Evolutionary conservation across 2,329 filamentous ascomycete species (phyloP), one percentile per base, ranked within the genome.

Genomic region (Hymenoscyphus repandus): DNA sequence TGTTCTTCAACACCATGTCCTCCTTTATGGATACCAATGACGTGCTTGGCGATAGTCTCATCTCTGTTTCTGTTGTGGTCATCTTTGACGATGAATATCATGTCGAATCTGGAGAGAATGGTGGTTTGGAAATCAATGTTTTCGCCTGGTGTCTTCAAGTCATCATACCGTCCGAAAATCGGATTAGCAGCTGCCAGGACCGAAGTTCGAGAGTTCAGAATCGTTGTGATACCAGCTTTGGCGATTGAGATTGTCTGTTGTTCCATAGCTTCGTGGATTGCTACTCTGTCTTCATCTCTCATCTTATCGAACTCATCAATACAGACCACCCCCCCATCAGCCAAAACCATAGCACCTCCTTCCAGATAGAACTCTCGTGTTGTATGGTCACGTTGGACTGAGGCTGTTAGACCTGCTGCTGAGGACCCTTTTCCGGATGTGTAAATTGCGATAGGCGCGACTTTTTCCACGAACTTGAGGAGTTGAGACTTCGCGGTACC

Each of bases 221-320:
- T 97, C 0, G 93, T 99, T 0, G 93, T 99, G 66, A 99, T 99
- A 62, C 93, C 93, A 0, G 93, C 93, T 72, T 99, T 97, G 57
- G 93, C 93, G 62, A 99, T 97, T 10, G 93, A 97, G 54, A 99
- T 99, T 0, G 93, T 99, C 70, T 99, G 93, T 72, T 99, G 93
- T 68, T 99, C 93, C 93, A 99, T 99, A 52, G 93, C 93, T 79
- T 99, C 93, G 76, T 99, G 93, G 59, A 99, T 99, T 1, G 93
- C 93, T 6, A 97, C 93, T 61, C 93, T 82, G 63, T 99, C 93
- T 69, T 99, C 93, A 66, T 99, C 93, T 56, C 93, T 81, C 93
- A 99, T 99, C 76, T 99, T 99, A 74, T 99, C 93, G 66, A 99
- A 99, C 71, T 99, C 93, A 66, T 99, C 93, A 62, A 99, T 99